Percentiles rank a stretch among this genome's conserved stretches.
Evolutionary conservation across 73 alveolate species (phyloP).

Genomic region (Paramecium sonneborni): DNA sequence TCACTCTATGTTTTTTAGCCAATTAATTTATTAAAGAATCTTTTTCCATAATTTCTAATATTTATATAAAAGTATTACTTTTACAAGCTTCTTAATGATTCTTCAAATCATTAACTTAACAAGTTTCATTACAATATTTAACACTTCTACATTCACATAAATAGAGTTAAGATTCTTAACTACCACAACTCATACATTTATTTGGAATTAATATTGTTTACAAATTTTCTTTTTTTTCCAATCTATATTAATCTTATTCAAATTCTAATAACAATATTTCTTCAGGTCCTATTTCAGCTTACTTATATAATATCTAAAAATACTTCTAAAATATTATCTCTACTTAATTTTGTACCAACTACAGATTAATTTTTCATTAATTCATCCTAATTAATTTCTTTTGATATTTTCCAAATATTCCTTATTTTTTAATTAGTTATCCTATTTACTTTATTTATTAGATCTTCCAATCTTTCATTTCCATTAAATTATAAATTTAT

Average conservation of each 20-base stretch:
- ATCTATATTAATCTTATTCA: slow-evolving; percentile 18
- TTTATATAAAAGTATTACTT: neutral
- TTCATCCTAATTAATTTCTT: slow-evolving; percentile 26
- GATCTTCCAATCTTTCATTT: slow-evolving; percentile 56
- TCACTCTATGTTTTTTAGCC: slow-evolving; percentile 63
- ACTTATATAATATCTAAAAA: slow-evolving; percentile 17
- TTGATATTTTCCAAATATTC: slow-evolving; percentile 66
- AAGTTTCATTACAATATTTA: slow-evolving; percentile 65
- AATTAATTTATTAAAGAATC: neutral
- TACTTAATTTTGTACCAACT: slow-evolving; percentile 50
- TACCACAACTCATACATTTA: slow-evolving; percentile 39
- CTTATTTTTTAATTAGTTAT: slow-evolving; percentile 36
- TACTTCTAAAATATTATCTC: slow-evolving; percentile 8
- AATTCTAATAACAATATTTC: slow-evolving; percentile 69
- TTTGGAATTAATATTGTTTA: neutral
- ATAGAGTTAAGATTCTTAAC: slow-evolving; percentile 42
- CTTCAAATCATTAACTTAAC: slow-evolving; percentile 38
- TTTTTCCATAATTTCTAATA: neutral
- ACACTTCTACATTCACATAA: slow-evolving; percentile 65
- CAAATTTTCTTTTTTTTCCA: neutral
- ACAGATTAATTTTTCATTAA: slow-evolving; percentile 18
- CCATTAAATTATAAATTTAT: slow-evolving; percentile 10
- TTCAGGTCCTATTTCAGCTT: slow-evolving; percentile 73
- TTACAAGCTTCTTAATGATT: slow-evolving; percentile 60
- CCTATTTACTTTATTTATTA: slow-evolving; percentile 42